These are phyloP conservation scores for Neurospora sp. DNA, from an alignment of 495 filamentous ascomycete genomes.

Conservation along the genomic window DNA sequence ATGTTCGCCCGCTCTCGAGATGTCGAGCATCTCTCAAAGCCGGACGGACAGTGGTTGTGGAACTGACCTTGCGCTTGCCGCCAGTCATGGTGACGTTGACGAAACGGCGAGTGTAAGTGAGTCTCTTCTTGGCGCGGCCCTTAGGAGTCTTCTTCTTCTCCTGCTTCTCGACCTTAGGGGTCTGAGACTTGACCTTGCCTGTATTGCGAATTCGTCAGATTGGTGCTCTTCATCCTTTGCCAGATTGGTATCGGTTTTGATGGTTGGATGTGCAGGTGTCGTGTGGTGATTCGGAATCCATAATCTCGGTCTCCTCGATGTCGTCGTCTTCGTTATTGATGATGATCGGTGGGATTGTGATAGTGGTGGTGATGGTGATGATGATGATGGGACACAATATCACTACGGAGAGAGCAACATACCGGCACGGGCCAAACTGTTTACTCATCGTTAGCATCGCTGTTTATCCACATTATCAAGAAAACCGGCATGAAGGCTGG, in stretches of 20 bases:
- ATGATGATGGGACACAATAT: background rate
- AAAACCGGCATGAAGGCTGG: background rate
- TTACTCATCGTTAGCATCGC: slow-evolving; percentile 4
- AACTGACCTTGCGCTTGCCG: slow-evolving; percentile 91
- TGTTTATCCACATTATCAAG: background rate
- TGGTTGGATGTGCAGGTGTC: background rate
- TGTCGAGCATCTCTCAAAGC: background rate
- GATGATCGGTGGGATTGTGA: background rate
- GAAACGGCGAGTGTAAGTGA: slow-evolving; percentile 95
- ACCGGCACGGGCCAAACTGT: slow-evolving; percentile 29
- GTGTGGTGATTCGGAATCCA: background rate
- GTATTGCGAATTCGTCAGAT: slow-evolving; percentile 8
- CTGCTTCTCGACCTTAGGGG: slow-evolving; percentile 68
- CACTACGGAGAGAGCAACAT: slow-evolving; percentile 6
- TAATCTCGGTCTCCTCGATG: background rate
- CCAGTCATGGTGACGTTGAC: slow-evolving; percentile 98
- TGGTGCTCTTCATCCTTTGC: background rate
- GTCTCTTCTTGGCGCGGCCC: slow-evolving; percentile 97
- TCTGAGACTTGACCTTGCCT: slow-evolving; percentile 43
- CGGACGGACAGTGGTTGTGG: background rate
- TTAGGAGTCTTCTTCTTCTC: slow-evolving; percentile 94
- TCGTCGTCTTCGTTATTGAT: background rate
- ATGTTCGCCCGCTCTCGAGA: slow-evolving; percentile 33
- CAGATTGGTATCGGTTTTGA: background rate
- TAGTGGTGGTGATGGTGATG: background rate